These are phyloP conservation scores for Rhodocollybia butyracea DNA, from an alignment of 768 basidiomycete genomes.

Conservation along the genomic window DNA sequence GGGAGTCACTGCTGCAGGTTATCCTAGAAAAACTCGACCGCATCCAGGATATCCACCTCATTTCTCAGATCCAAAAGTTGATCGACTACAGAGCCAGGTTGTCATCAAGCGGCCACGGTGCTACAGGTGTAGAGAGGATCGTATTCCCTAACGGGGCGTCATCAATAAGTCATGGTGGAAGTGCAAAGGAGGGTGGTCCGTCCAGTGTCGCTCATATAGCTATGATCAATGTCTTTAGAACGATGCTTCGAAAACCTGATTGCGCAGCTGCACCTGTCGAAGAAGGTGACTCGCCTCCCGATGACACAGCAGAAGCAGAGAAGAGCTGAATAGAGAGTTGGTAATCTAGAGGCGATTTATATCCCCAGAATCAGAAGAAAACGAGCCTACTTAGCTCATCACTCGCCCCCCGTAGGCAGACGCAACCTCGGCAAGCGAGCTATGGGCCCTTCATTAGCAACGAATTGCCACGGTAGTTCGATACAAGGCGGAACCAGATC, in stretches of 20 bases:
- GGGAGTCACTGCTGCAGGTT: too few species aligned
- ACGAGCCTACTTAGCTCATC: too few species aligned
- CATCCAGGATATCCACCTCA: too few species aligned
- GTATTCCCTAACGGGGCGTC: slow-evolving; percentile 73
- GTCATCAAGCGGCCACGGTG: slow-evolving; percentile 27
- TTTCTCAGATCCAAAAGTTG: too few species aligned
- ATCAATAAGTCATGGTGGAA: slow-evolving; percentile 59
- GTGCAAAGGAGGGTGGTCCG: slow-evolving; percentile 61
- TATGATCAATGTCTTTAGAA: slow-evolving; percentile 88
- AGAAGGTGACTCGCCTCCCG: slow-evolving; percentile 69
- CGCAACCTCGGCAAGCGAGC: too few species aligned
- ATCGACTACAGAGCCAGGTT: slow-evolving; percentile 29
- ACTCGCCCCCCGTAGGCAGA: too few species aligned
- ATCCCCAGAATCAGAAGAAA: slow-evolving; percentile 81
- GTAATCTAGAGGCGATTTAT: slow-evolving; percentile 89
- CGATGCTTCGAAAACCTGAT: slow-evolving; percentile 85
- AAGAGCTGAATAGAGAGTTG: slow-evolving; percentile 63
- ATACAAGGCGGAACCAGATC: too few species aligned
- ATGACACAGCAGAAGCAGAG: slow-evolving; percentile 31
- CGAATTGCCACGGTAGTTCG: too few species aligned
- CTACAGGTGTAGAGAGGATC: slow-evolving; percentile 22
- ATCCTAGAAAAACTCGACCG: too few species aligned
- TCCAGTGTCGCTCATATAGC: slow-evolving; percentile 86
- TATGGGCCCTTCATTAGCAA: too few species aligned
- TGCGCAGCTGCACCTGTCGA: slow-evolving; percentile 70